Base-by-base conservation (phyloP, 1,139 yeast species). In the Nakaseomyces sp. region DNA sequence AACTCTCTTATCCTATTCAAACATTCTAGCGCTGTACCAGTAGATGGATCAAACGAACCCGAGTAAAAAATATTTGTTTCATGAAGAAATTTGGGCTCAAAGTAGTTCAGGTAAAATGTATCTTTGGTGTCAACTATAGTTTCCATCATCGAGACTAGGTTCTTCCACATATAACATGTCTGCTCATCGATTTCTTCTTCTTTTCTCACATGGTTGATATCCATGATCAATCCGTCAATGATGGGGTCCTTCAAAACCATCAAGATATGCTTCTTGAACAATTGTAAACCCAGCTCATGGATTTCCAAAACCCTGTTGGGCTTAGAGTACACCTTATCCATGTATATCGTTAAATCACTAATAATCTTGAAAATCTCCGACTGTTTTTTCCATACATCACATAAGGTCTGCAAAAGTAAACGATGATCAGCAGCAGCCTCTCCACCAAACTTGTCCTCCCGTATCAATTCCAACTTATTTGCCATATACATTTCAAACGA, bases 311-410 rank as follows among this genome's bases (percentile, higher is more conserved):
- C 66, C 51, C 78, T 79, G 46, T 77, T 76, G 50, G 83, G 94
- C 50, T 77, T 79, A 24, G 89, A 85, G 54, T 84, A 87, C 0
- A 87, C 95, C 37, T 95, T 73, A 60, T 91, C 74, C 56, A 91
- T 66, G 58, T 91, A 91, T 85, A 88, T 81, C 62, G 88, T 56
- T 4, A 91, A 84, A 60, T 91, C 96, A 52, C 93, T 77, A 35
- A 89, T 76, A 70, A 85, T 79, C 51, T 84, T 73, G 81, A 88
- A 82, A 41, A 86, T 74, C 40, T 80, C 71, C 36, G 81, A 66
- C 61, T 85, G 93, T 42, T 81, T 86, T 38, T 75, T 72, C 97
- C 97, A 91, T 43, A 73, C 76, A 17, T 55, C 55, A 24, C 75
- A 67, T 3, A 82, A 64, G 35, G 67, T 68, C 17, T 16, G 18